Evolutionary conservation across 306 rosid species (phyloP), one percentile per base, ranked within the genome.

Genomic region (Lathyrus oleraceus): DNA sequence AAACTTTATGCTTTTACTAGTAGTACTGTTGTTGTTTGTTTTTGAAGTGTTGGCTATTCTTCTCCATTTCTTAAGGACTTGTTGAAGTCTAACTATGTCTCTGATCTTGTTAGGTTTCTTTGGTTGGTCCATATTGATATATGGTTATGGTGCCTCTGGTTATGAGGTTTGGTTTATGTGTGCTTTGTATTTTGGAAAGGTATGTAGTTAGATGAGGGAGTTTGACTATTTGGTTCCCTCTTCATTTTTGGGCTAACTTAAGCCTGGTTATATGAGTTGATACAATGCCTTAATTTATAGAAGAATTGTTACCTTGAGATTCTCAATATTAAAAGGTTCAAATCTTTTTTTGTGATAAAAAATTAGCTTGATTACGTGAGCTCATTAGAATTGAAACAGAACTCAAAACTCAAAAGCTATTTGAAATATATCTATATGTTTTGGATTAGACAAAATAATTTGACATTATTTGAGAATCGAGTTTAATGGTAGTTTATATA

Each of bases 51-150:
- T 88, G 3, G 97, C 96, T 3, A 75, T 65, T 78, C 87, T 94
- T 83, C 96, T 87, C 98, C 98, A 90, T 69, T 88, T 94, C 90
- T 90, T 94, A 10, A 94, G 88, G 79, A 94, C 84, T 81, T 90
- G 96, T 59, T 83, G 94, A 83, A 94, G 98, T 77, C 98, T 90
- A 35, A 88, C 98, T 42, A 94, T 94, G 2, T 94, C 90, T 60
- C 88, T 85, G 79, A 94, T 94, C 82, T 85, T 94, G 90, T 88
- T 94, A 19, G 92, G 84, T 69, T 87, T 94, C 88, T 85, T 90
- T 65, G 85, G 69, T 75, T 82, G 75, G 79, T 90, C 94, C 90
- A 87, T 57, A 7, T 88, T 63, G 53, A 58, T 21, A n/a, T 71
- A 57, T 57, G 62, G 39, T 51, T 14, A 5, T 51, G 74, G 54